Base-by-base conservation (phyloP, 305 asterid genomes). In the Ajuga reptans region DNA sequence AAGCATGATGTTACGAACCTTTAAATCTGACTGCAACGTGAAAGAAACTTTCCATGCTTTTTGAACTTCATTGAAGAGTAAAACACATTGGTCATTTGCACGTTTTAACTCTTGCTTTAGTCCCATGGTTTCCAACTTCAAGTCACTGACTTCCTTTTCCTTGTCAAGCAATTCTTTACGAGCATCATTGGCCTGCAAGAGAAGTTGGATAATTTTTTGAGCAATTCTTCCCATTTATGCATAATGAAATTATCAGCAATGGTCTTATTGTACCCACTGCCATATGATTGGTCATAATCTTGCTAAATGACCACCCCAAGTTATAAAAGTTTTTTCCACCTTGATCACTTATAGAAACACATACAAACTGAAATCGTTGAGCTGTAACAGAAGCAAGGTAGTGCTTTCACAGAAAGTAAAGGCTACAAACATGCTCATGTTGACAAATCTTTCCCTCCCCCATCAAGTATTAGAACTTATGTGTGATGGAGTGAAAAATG, bases 21-120 rank as follows among this genome's bases (percentile, higher is more conserved):
- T 94, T 71, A 89, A 81, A 82, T 94, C 96, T 65, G 98, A 87
- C 79, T 94, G 95, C 85, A 94, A 80, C 1, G 96, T 84, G 77
- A 77, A 89, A 76, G 97, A 89, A 79, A 91, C 95, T 84, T 89
- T 91, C 97, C 95, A 89, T 50, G 96, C 97, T 80, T 91, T 94
- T 86, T 94, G 99, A 74, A 91, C 98, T 88, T 91, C 96, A 86
- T 88, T 91, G 84, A 82, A 87, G 77, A 91, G 92, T 68, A 94
- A 84, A 74, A 94, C 92, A 41, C 96, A 87, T 79, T 94, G 99
- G 74, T 94, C 98, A 70, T 86, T 91, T 17, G 95, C 93, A 79
- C 59, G 84, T 80, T 82, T 91, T 70, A 91, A 61, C 78, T 89
- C 95, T 68, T 89, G 95, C 74, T 82, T 87, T 15, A 82, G 62